These are phyloP conservation scores for Globisporangium heterothallicum DNA, from an alignment of 352 stramenopile species.

Conservation along the genomic window DNA sequence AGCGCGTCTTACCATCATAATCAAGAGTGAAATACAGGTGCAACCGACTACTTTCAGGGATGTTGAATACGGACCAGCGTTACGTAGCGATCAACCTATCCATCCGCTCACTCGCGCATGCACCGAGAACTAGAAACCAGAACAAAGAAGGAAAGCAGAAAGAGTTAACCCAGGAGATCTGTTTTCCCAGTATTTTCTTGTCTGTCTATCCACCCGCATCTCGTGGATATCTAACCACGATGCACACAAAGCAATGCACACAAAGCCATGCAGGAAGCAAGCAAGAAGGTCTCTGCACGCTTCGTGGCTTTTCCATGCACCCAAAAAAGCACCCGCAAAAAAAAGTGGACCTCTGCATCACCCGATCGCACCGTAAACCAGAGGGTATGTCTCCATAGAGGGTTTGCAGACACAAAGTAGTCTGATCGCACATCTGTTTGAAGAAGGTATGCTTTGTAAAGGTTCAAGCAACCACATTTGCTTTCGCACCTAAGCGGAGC, in stretches of 20 bases:
- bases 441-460: background rate
- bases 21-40: too few species aligned
- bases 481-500: background rate
- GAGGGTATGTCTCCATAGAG: background rate
- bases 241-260: background rate
- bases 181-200: background rate
- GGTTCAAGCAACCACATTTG: background rate
- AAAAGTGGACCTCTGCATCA: background rate
- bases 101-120: too few species aligned
- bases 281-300: background rate
- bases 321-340: background rate
- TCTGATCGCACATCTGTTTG: background rate
- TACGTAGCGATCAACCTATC: too few species aligned
- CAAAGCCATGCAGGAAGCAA: background rate
- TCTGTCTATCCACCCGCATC: background rate
- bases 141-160: background rate
- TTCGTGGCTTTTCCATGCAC: background rate
- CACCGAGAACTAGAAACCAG: too few species aligned
- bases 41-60: too few species aligned
- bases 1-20: too few species aligned
- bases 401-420: background rate
- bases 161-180: background rate
- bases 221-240: background rate
- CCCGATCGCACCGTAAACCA: background rate
- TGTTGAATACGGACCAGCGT: too few species aligned